Evolutionary conservation across 2,329 filamentous ascomycete genomes (phyloP), one percentile per base, ranked within the genome.

Genomic region (Ustilaginoidea virens): DNA sequence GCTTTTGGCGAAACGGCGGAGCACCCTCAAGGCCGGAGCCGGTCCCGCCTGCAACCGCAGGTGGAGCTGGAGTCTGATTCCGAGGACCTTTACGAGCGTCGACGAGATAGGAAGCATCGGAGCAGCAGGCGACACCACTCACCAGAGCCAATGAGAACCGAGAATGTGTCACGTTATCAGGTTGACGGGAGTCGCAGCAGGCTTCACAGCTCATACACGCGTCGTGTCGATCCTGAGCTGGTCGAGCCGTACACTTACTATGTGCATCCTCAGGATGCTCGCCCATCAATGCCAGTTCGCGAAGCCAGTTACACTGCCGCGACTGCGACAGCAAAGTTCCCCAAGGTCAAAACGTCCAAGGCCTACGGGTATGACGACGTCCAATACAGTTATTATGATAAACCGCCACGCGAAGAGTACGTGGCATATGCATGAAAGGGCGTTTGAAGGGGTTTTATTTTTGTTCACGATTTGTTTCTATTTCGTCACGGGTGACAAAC

Each of bases 41-140:
- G 55, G 11, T 54, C 52, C 8, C 49, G 48, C 25, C 38, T 48
- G 38, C 48, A 56, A 6, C 17, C 55, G 5, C 55, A 59, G 33
- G 41, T 47, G 10, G 39, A 44, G 7, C 48, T 48, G 3, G 46
- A 53, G 4, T 44, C 36, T 4, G 54, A 57, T 5, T 46, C 44
- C 0, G 52, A 55, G 9, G 53, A 55, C 2, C 44, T 46, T 1
- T 45, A 52, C 13, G 46, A 48, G 7, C 43, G 43, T 12, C 40
- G 39, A 7, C 42, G 41, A 9, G 43, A 51, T 13, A 42, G 45
- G 30, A 55, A 52, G 38, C 48, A 54, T 17, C 51, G 53, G 30
- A 43, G 41, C 33, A 49, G 44, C 38, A 50, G 47, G 40, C 51
- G 47, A 25, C 46, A 47, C 11, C 49, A 44, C 4, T 53, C 52